Base-by-base conservation (phyloP, 2,329 filamentous ascomycete species). In the Fusarium solani-melongenae region DNA sequence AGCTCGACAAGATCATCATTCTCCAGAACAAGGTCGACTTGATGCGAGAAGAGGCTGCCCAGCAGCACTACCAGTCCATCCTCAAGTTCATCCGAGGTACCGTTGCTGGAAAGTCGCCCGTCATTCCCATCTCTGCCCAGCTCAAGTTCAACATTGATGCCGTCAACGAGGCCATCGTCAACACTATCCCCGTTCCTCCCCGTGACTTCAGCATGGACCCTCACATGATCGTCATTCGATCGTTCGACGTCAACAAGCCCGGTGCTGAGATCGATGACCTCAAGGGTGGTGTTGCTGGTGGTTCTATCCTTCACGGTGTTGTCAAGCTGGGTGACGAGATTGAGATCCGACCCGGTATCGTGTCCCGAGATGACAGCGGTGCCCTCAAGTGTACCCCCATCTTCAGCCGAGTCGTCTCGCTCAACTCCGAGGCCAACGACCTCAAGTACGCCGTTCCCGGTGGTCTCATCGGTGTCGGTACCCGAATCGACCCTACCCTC, bases 71-170 rank as follows among this genome's bases (percentile, higher is more conserved):
- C 88, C 92, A 98, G 84, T 98, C 95, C 2, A 99, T 99, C 77
- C 89, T 97, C 80, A 98, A 98, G 86, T 99, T 99, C 86, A 98
- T 99, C 81, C 92, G 96, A 82, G 96, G 96, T 81, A 99, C 96
- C 36, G 96, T 98, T 69, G 96, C 96, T 69, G 96, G 96, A 83
- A 95, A 96, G 82, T 91, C 95, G 53, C 96, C 96, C 63, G 94
- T 99, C 82, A 97, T 99, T 74, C 97, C 96, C 75, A 98, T 99
- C 83, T 92, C 96, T 65, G 96, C 96, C 57, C 96, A 99, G 89
- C 89, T 99, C 80, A 98, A 98, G 88, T 97, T 98, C 91, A 99
- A 99, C 88, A 98, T 99, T 81, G 96, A 99, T 83, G 95, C 96
- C 76, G 94, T 98, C 85, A 97, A 97, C 86, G 96, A 99, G 85